Base-by-base conservation (phyloP, 139 green algal genomes). In the Chlorella sp. region DNA sequence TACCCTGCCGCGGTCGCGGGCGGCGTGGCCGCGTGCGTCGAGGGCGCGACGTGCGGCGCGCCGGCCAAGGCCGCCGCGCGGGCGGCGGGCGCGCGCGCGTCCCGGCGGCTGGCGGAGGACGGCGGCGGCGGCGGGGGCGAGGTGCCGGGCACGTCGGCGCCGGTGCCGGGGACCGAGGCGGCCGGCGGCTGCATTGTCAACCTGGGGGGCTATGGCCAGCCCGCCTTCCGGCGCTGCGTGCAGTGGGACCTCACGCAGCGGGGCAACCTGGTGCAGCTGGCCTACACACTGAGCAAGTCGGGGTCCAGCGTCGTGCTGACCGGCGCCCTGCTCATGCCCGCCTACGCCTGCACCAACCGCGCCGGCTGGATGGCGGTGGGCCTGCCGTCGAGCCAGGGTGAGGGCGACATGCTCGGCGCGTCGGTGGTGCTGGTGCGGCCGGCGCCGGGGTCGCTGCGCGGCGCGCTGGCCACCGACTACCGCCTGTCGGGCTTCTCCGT, bases 191-290 rank as follows among this genome's bases (percentile, higher is more conserved):
- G 64, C 42, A 31, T 15, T 14, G 64, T 71, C n/a, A 71, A 71
- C 64, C 42, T 71, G 14, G 64, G 60, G 36, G n/a, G 36, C 33
- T 46, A 31, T 1, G 60, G 60, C 19, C 36, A 29, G 35, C 60
- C 23, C 36, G 36, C 17, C 38, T 70, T 15, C 63, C 63, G 60
- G 42, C 64, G 64, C 64, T 71, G 64, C 42, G 29, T 71, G 64
- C n/a, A 38, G 27, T 41, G n/a, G 11, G 25, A 71, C 19, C 42
- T 56, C 6, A 4, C 42, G 64, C 64, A 43, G 33, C 36, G 60
- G 60, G n/a, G n/a, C 17, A 41, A 29, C 42, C 6, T 23, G 9
- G 40, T 71, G 64, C 64, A 71, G 64, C 64, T 71, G 64, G 64
- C 64, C n/a, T 56, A n/a, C 3, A 42, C 41, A 9, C 64, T 71